A percentile compares a stretch with the other conserved stretches of the same genome.
phyloP scores from a whole-genome alignment of 2,329 filamentous ascomycete species.

The Alternaria sp. region DNA sequence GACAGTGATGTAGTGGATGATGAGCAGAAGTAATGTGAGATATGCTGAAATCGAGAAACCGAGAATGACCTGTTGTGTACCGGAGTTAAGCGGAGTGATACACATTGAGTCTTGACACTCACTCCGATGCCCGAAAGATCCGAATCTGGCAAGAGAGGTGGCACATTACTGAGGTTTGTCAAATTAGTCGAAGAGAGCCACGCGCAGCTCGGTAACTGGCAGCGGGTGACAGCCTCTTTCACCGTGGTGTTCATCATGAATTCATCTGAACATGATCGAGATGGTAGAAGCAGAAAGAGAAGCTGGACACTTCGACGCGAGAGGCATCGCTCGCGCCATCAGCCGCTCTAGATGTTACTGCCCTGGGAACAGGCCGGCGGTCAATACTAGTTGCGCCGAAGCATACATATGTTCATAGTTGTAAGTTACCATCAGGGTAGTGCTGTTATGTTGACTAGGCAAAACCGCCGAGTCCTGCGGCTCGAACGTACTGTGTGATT shows the following conservation, averaged over 20 bases:
- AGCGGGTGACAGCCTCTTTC: neutral
- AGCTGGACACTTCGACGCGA: neutral
- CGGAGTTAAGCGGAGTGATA: neutral
- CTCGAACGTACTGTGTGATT: neutral
- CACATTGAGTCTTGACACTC: neutral
- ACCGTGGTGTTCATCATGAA: neutral
- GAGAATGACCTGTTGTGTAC: slow-evolving; percentile 24
- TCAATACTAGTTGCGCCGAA: neutral
- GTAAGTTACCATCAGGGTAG: neutral
- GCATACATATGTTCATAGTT: neutral
- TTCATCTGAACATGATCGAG: neutral
- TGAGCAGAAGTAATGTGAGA: slow-evolving; percentile 26
- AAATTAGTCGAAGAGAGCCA: slow-evolving; percentile 20
- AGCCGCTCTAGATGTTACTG: neutral
- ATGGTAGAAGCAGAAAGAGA: neutral
- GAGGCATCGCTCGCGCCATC: neutral
- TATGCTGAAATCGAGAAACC: slow-evolving; percentile 37
- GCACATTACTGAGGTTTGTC: slow-evolving; percentile 17
- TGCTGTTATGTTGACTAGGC: neutral
- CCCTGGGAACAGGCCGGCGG: neutral
- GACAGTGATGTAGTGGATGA: slow-evolving; percentile 25
- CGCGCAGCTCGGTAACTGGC: slow-evolving; percentile 24
- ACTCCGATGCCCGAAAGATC: slow-evolving; percentile 35
- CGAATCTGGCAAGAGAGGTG: slow-evolving; percentile 22
- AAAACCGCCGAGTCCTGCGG: neutral